Base-by-base conservation (phyloP, 75 land plant genomes). In the Azolla pinnata region DNA sequence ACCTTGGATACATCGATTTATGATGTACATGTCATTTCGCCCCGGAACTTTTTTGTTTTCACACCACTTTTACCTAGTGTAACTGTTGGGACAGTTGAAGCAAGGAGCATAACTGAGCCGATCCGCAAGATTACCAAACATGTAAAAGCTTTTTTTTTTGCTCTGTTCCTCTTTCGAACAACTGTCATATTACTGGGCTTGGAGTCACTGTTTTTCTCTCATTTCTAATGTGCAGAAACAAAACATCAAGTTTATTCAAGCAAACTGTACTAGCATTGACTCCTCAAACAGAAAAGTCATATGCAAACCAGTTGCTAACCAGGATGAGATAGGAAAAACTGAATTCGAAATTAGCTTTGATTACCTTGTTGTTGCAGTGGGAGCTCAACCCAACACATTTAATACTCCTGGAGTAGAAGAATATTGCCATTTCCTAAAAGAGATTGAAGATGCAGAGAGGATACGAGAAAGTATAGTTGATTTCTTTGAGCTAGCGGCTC, bases 1-100 rank as follows among this genome's bases (percentile, higher is more conserved):
- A 68, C 78, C 60, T 44, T 93, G 50, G 88, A 89, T 20, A 63
- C 71, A 52, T 53, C 86, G 17, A 46, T 67, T 16, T 93, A 85
- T 62, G 87, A 93, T 61, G 85, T 93, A 14, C 65, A 78, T 16
- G 81, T 93, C 32, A 67, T 93, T 42, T 85, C 98, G 29, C 98
- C 98, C 49, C 84, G 96, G 21, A 93, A 93, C 62, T 93, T 82
- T 65, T 93, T 93, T 68, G 87, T 85, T 29, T 93, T 93, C 67
- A 93, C 98, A 2, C 98, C 98, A 16, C 63, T 93, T 54, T 69
- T 93, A 5, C 98, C 98, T 18, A 93, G 98, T 68, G 98, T 93
- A 26, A 93, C 98, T 20, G 73, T 84, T 75, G 98, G 98, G 7
- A 85, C 90, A 12, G 90, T 93, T 32, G 98, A 93, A 61, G 70